Conservation (phyloP, 2,329 filamentous ascomycete species). For the Alternaria burnsii region DNA sequence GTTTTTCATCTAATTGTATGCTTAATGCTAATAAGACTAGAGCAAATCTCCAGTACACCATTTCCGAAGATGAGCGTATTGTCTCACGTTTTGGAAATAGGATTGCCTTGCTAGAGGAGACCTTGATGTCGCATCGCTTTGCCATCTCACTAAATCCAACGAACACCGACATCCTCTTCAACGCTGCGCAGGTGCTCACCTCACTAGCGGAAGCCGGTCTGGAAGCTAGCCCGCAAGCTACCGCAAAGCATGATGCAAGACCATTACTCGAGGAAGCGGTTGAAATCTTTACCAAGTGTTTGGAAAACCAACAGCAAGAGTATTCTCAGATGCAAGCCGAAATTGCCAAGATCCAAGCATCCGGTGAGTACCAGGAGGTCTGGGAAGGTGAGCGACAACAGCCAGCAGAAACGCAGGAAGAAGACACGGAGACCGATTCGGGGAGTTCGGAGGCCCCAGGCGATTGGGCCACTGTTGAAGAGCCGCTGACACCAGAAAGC, state of each 20-base stretch:
- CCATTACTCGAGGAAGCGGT: conserved; percentile 67
- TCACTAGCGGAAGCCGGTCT: conserved; percentile 69
- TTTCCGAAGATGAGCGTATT: conserved; percentile 72
- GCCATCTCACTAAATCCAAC: conserved; percentile 67
- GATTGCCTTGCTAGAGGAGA: conserved; percentile 65
- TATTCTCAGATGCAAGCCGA: conserved; percentile 52
- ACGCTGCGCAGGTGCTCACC: conserved; percentile 74
- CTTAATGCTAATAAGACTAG: conserved; percentile 49
- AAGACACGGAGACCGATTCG: conserved; percentile 37
- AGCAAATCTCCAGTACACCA: conserved; percentile 73
- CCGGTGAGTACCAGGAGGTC: conserved; percentile 31
- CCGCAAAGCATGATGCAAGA: conserved; percentile 57
- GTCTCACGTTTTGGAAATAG: conserved; percentile 65
- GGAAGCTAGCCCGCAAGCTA: conserved; percentile 58
- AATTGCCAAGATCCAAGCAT: conserved; percentile 42
- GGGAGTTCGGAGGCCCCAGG: conserved; percentile 54
- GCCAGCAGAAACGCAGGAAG: conserved; percentile 14
- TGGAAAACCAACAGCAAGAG: conserved; percentile 56
- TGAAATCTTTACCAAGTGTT: conserved; percentile 64
- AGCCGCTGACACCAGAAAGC: conserved; percentile 69
- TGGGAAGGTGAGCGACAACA: conserved; percentile 27
- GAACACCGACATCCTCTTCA: conserved; percentile 75
- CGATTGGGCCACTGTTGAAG: conserved; percentile 72
- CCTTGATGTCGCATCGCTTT: conserved; percentile 70
- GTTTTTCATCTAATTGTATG: background rate